Conservation (phyloP, 805 yeast genomes). For the Metschnikowia gelsemii region DNA sequence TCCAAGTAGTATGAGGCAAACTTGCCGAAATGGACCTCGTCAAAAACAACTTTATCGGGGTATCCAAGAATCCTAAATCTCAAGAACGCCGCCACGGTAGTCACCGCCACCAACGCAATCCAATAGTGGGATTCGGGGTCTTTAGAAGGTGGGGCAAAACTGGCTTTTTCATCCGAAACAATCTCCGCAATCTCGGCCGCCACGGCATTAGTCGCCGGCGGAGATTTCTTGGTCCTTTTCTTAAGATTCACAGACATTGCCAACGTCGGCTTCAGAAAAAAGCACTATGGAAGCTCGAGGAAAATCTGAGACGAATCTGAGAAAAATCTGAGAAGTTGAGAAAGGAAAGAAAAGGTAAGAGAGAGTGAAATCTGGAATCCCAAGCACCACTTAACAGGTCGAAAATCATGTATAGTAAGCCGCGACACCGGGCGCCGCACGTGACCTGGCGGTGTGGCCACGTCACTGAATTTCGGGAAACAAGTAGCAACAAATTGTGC, state of each 20-base stretch:
- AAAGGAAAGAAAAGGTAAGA: neutral
- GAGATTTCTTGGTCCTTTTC: slow-evolving; percentile 29
- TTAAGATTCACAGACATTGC: slow-evolving; percentile 33
- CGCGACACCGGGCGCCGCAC: slow-evolving; percentile 3
- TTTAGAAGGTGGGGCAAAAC: slow-evolving; percentile 1
- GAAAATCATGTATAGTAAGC: slow-evolving; percentile 1
- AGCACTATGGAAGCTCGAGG: neutral
- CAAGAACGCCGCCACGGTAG: slow-evolving; percentile 45
- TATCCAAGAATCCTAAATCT: slow-evolving; percentile 61
- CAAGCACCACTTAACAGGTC: neutral
- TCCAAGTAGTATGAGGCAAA: slow-evolving; percentile 84
- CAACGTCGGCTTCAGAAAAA: too few relatives aligned
- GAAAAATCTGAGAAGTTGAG: neutral
- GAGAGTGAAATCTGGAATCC: neutral
- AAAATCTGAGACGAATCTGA: too few relatives aligned
- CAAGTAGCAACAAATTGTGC: too few relatives aligned
- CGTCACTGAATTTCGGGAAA: too few relatives aligned
- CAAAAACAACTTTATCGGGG: slow-evolving; percentile 79
- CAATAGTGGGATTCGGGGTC: slow-evolving; percentile 35
- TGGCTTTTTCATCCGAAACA: neutral
- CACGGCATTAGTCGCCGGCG: slow-evolving; percentile 2
- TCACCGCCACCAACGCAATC: slow-evolving; percentile 38
- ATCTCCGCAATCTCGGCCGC: slow-evolving; percentile 11
- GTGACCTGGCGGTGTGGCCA: slow-evolving; percentile 2
- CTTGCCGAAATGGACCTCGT: slow-evolving; percentile 85